These are phyloP conservation scores for Plenodomus tracheiphilus DNA, from an alignment of 2,329 filamentous ascomycete genomes.

Conservation along the genomic window DNA sequence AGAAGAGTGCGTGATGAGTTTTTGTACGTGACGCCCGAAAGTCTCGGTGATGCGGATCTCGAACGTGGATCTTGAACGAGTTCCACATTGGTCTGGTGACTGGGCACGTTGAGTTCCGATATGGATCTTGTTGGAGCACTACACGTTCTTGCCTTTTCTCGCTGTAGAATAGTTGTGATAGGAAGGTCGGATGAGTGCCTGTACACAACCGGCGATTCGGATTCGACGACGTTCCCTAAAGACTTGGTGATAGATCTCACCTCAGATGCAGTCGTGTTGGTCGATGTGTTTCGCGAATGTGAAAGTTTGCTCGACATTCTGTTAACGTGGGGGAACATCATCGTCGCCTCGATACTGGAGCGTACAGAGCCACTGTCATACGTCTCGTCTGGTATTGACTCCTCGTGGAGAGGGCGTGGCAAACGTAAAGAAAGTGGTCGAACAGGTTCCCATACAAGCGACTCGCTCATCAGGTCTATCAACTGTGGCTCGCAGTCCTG, in stretches of 20 bases:
- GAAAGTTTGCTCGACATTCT: slow-evolving; percentile 21
- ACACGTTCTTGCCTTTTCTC: background rate
- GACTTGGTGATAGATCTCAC: background rate
- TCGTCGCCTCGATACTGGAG: slow-evolving; percentile 22
- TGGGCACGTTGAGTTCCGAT: background rate
- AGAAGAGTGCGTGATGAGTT: slow-evolving; percentile 1
- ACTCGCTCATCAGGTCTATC: slow-evolving; percentile 34
- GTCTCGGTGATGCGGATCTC: slow-evolving; percentile 20
- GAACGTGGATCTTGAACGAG: slow-evolving; percentile 10
- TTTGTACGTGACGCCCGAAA: background rate
- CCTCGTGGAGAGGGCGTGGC: slow-evolving; percentile 18
- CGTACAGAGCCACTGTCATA: slow-evolving; percentile 18
- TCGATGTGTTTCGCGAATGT: slow-evolving; percentile 17
- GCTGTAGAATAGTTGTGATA: background rate
- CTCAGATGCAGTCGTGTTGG: background rate
- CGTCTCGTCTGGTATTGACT: slow-evolving; percentile 28
- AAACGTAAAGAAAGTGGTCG: slow-evolving; percentile 26
- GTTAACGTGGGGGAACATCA: slow-evolving; percentile 16
- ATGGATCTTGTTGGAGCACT: slow-evolving; percentile 1
- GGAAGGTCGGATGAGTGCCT: no score
- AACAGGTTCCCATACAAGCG: slow-evolving; percentile 37
- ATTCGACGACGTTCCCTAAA: no score
- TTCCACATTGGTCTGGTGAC: background rate
- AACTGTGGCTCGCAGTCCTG: slow-evolving; percentile 24
- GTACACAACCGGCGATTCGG: no score